These are phyloP conservation scores for Dryas octopetala DNA, from an alignment of 306 rosid species.

Conservation along the genomic window DNA sequence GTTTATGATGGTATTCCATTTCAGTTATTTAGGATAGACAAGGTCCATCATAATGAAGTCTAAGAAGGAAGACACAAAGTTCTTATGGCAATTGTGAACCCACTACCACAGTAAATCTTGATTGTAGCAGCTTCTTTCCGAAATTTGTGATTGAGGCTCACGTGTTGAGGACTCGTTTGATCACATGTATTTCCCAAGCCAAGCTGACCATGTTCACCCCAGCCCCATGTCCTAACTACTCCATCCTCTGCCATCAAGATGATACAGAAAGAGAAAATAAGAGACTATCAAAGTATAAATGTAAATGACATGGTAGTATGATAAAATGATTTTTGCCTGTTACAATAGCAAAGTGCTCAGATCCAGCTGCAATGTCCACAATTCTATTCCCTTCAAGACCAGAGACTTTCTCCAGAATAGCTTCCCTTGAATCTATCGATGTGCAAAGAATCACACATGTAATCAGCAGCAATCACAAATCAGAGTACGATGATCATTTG, in stretches of 20 bases:
- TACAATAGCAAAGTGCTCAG: constrained; percentile 76
- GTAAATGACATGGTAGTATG: background rate
- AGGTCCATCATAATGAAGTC: background rate
- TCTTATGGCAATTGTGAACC: constrained; percentile 64
- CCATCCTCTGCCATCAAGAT: constrained; percentile 44
- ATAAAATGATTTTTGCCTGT: constrained; percentile 41
- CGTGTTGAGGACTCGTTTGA: constrained; percentile 51
- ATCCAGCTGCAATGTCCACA: constrained; percentile 66
- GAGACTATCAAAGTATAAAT: background rate
- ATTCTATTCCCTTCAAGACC: constrained; percentile 48
- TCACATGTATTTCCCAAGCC: constrained; percentile 74
- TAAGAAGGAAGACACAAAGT: constrained; percentile 23
- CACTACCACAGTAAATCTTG: constrained; percentile 80
- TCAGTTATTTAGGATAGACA: too few species aligned
- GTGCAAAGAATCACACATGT: background rate
- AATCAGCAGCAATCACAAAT: constrained; percentile 2
- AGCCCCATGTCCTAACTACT: constrained; percentile 82
- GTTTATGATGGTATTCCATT: background rate
- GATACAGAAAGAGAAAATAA: background rate
- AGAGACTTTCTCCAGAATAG: constrained; percentile 45
- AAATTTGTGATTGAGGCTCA: constrained; percentile 33
- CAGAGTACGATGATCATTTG: background rate
- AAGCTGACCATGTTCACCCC: constrained; percentile 99
- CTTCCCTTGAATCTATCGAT: constrained; percentile 37
- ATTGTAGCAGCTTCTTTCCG: constrained; percentile 27